Base-by-base conservation (phyloP, 192 early-diverging fungal species). In the Podila clonocystis region DNA sequence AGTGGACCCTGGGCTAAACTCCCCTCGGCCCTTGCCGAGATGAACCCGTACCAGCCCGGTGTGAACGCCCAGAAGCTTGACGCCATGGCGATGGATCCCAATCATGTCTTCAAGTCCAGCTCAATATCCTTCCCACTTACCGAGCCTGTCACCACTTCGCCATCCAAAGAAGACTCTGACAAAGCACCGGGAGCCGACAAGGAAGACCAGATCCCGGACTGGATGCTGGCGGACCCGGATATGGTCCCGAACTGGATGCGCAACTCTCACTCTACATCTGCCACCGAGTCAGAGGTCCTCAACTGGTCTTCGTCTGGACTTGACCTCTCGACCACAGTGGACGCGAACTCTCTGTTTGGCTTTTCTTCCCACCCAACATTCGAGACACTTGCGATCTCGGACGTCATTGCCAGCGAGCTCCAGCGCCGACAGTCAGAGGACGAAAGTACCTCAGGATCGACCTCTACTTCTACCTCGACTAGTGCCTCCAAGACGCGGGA, bases 41-140 rank as follows among this genome's bases (percentile, higher is more conserved):
- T 62, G 29, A 67, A 72, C 41, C 76, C 76, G 6, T 73, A 58
- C 49, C 61, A 65, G 13, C 77, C 71, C 22, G 77, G 77, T 2
- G 24, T 80, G 61, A 73, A 70, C 1, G 66, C 71, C 0, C 52
- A 80, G 45, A 73, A 59, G 34, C 58, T 80, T 2, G 77, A 80
- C 26, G 77, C 77, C 17, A 80, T 80, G 77, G 77, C 77, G 5
- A 28, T 68, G 62, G 62, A 80, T 19, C 77, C 77, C 13, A 68
- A 73, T 41, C 77, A 80, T 45, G 57, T 80, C 22, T 80, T 80
- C 67, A 80, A 73, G 52, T 73, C 70, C n/a, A 50, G 65, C n/a
- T 62, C 70, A 20, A 68, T 65, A 3, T 55, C 74, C 24, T 24
- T 60, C 41, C 69, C 76, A 6, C 72, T 72, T 30, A 50, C 64